Evolutionary conservation across 352 stramenopile genomes (phyloP).

Genomic region (Globisporangium acanthophoron): DNA sequence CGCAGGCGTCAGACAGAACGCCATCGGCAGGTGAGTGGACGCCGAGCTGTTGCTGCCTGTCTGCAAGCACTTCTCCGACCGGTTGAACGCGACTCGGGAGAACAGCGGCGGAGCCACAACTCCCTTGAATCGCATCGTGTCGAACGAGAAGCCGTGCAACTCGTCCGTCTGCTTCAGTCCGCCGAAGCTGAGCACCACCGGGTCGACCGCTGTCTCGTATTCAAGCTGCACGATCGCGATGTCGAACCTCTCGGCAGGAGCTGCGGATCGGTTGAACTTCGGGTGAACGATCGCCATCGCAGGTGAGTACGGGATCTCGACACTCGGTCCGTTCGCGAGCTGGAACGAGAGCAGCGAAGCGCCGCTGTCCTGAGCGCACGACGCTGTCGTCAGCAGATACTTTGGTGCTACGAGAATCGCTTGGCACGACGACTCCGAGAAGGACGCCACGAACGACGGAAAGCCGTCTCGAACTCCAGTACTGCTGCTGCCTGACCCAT

Average conservation of each 20-base stretch:
- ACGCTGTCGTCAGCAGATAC: conserved; percentile 27
- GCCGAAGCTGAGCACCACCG: conserved; percentile 8
- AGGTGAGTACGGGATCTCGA: conserved; percentile 5
- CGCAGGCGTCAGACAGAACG: conserved; percentile 2
- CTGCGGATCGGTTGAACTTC: conserved; percentile 3
- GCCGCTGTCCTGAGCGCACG: conserved; percentile 10
- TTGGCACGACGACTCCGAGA: conserved; percentile 13
- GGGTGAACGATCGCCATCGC: conserved; percentile 5
- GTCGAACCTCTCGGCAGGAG: neutral
- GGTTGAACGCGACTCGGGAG: conserved; percentile 7
- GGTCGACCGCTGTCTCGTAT: neutral
- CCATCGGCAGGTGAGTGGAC: neutral
- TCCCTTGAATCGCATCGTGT: neutral
- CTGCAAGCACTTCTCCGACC: conserved; percentile 1
- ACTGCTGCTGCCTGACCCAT: neutral
- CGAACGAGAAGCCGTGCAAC: neutral
- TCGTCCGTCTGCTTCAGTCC: conserved; percentile 1
- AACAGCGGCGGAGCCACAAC: neutral
- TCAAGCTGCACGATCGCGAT: conserved; percentile 8
- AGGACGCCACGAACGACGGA: conserved; percentile 7
- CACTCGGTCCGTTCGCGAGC: neutral
- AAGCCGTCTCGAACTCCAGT: neutral
- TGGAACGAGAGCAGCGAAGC: conserved; percentile 1
- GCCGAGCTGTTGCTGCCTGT: neutral
- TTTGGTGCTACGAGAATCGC: conserved; percentile 28